Evolutionary conservation across 2,329 filamentous ascomycete genomes (phyloP).

Genomic region (Sphaceloma murrayae): DNA sequence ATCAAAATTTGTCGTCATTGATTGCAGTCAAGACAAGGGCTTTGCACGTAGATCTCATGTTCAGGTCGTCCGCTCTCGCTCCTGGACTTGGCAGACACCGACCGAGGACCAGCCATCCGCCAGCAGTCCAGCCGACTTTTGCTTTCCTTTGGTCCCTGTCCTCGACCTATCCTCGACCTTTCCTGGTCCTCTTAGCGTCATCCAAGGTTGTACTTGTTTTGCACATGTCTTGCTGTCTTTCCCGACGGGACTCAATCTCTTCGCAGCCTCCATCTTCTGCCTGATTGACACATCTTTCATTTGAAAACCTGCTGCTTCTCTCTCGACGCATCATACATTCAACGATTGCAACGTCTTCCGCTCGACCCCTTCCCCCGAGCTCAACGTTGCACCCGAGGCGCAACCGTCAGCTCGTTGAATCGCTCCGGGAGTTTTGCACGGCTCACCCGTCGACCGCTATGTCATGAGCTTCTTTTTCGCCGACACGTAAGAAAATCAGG

Average conservation of each 20-base stretch:
- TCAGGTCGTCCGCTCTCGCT: too few relatives aligned
- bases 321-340: background rate
- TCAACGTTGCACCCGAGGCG: constrained; percentile 9
- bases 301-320: background rate
- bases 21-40: too few relatives aligned
- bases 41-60: too few relatives aligned
- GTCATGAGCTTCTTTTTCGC: constrained; percentile 13
- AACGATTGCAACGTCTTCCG: constrained; percentile 4
- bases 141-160: too few relatives aligned
- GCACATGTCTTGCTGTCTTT: constrained; percentile 14
- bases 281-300: background rate
- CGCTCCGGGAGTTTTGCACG: constrained; percentile 2
- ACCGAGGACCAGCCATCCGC: too few relatives aligned
- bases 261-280: background rate
- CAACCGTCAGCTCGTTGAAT: constrained; percentile 12
- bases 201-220: constrained; percentile 15
- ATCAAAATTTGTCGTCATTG: too few relatives aligned
- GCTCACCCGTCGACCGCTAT: constrained; percentile 13
- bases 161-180: background rate
- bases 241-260: background rate
- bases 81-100: too few relatives aligned
- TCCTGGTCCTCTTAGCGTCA: constrained; percentile 13
- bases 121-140: too few relatives aligned
- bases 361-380: constrained; percentile 7
- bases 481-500: constrained; percentile 7